Evolutionary conservation across 1,284 basidiomycete species (phyloP), one percentile per base, ranked within the genome.

Genomic region (Marasmius sp.): DNA sequence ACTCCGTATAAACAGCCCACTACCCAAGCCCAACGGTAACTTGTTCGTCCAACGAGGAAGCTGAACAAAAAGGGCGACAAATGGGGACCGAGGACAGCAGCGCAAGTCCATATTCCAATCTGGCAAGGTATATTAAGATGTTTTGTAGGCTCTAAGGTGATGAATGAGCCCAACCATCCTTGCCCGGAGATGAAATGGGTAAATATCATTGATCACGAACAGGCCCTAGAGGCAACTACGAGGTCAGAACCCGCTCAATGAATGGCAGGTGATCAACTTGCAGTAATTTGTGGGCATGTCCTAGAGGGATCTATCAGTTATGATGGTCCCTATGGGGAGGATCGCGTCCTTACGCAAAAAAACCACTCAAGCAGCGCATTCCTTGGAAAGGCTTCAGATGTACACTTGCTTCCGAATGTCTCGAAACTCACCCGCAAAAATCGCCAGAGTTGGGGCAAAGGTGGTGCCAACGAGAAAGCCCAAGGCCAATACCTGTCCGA

Each of bases 151-250:
- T 10, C 9, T 4, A 47, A 39, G 12, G 38, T 18, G 22, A 8
- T 49, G 18, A 11, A 33, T 20, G 43, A 8, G 22, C 59, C 69
- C 7, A 36, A 76, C 79, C 75, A 84, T 86, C 43, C 83, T 77
- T 3, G 84, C 84, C 63, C 86, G 85, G 22, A 83, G 73, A 63
- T 87, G 85, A 74, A 86, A 86, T 0, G 85, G 85, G 69, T 79
- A 87, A 43, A 87, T 75, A 63, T 86, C 85, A 14, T 82, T 80
- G 64, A 84, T 76, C 16, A 83, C 69, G 59, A 77, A 82, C 0
- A 85, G 71, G 52, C 83, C 83, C 82, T 82, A 57, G 12, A 37
- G 33, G 18, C 49, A 20, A 45, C 47, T 47, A 38, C 56, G 57
- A 27, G 57, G 33, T 38, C 10, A 22, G 9, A 4, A 8, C 9